These are phyloP conservation scores for Crithidia thermophila DNA, from an alignment of 208 protist species.

Conservation along the genomic window DNA sequence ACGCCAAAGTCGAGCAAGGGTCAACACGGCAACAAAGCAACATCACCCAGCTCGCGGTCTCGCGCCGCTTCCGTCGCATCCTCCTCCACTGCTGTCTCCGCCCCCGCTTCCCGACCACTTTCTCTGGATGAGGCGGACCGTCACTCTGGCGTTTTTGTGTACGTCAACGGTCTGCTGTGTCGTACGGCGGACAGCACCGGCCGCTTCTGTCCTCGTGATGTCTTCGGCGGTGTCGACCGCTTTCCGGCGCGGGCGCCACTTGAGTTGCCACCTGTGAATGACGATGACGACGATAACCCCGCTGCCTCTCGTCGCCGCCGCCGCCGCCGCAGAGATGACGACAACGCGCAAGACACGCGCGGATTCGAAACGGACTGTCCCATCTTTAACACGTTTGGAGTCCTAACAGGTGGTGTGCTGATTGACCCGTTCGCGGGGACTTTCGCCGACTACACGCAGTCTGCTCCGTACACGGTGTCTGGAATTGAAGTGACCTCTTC, in stretches of 20 bases:
- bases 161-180: constrained; percentile 78
- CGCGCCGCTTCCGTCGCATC: too few relatives aligned
- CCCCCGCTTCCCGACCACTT: too few relatives aligned
- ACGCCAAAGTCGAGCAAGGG: background rate
- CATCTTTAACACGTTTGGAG: constrained; percentile 66
- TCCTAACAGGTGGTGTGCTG: constrained; percentile 69
- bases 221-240: constrained; percentile 60
- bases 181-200: constrained; percentile 47
- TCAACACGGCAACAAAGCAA: too few relatives aligned
- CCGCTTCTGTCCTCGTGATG: constrained; percentile 59
- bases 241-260: background rate
- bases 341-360: background rate
- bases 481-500: background rate
- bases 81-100: too few relatives aligned
- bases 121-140: background rate
- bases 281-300: background rate
- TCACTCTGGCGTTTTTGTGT: constrained; percentile 47
- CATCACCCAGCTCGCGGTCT: background rate
- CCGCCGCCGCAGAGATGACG: background rate
- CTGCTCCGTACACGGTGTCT: constrained; percentile 25
- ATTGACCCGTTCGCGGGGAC: constrained; percentile 30
- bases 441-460: constrained; percentile 64
- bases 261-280: background rate
- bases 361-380: constrained; percentile 43
- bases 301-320: background rate